Evolutionary conservation across 2,329 filamentous ascomycete genomes (phyloP), one percentile per base, ranked within the genome.

Genomic region (Didymella keratinophila): DNA sequence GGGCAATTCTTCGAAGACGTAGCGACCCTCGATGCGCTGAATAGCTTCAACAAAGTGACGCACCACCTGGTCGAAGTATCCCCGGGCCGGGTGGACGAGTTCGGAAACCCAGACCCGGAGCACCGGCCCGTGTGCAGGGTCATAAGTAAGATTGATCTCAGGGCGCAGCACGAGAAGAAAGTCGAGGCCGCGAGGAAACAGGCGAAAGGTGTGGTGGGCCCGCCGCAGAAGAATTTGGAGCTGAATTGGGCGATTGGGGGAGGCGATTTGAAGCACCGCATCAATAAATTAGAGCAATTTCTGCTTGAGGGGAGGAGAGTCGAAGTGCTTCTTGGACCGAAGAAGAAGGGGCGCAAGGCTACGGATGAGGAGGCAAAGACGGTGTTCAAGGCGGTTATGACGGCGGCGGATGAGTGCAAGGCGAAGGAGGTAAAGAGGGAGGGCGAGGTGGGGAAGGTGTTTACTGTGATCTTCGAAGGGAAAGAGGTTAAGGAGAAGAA

Each of bases 191-290:
- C 74, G 52, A 79, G 80, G 44, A 78, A 79, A 58, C 66, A 71
- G 20, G 70, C 79, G 34, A 82, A 66, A 36, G 67, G 68, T 2
- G 53, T 62, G 34, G 52, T 63, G 5, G 67, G 60, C 4, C 63
- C 63, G 12, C 39, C 81, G 64, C 72, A 77, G 16, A 97, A 97
- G 79, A 89, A 89, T 72, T 76, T 97, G n/a, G 93, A 97, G 78
- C 68, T 98, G 68, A 94, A 92, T 76, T 98, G 93, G 93, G 88
- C 89, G 32, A 96, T 96, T 70, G 88, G 87, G 60, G 72, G 77
- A 12, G 85, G 94, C 72, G 93, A 97, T 79, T 76, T 97, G 51
- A 79, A 79, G n/a, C 88, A 91, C 74, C 52, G 74, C 23, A 32
- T 77, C 16, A 61, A 62, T 11, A 74, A 69, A 28, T 41, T 95